Base-by-base conservation (phyloP, 2,329 filamentous ascomycete genomes). In the Passalora sequoiae region DNA sequence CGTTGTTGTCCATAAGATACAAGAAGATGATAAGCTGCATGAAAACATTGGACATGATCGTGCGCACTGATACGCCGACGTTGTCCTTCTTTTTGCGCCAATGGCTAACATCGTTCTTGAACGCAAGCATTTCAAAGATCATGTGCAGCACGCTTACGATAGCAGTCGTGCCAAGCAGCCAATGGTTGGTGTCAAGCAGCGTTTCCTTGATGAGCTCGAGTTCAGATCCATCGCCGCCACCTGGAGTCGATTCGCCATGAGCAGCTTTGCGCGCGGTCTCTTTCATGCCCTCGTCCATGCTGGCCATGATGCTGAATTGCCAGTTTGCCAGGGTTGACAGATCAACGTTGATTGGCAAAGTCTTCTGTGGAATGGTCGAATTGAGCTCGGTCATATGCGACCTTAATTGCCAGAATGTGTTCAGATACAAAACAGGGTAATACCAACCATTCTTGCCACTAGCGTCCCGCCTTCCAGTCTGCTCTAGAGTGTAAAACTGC, bases 41-140 rank as follows among this genome's bases (percentile, higher is more conserved):
- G 66, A 97, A 89, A 50, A 97, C 89, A 61, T 97, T 98, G 64
- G 87, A 89, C 44, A 98, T 74, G 60, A 98, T 98, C 22, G 91
- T 94, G 44, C 92, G 88, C 47, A 98, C 85, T 1, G 89, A 96
- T 33, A 95, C 94, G 51, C 92, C 92, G 20, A 98, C 86, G 46
- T 95, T 92, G 71, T 97, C 94, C 75, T 98, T 98, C 83, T 98
- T 98, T 74, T 97, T 96, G 63, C 89, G 87, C 80, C 92, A 98
- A 69, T 98, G 92, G 37, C 89, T 75, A 64, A 98, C 95, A 64
- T 98, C 92, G 63, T 85, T 95, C 61, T 94, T 95, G 72, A 98
- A 98, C 1, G 92, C 92, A 24, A 98, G 78, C 61, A 86, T 89
- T 69, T 98, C 92, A 52, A 98, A 91, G 56, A 98, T 73, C 77